These are phyloP conservation scores for Candida succiphila DNA, from an alignment of 805 yeast species.

Conservation along the genomic window DNA sequence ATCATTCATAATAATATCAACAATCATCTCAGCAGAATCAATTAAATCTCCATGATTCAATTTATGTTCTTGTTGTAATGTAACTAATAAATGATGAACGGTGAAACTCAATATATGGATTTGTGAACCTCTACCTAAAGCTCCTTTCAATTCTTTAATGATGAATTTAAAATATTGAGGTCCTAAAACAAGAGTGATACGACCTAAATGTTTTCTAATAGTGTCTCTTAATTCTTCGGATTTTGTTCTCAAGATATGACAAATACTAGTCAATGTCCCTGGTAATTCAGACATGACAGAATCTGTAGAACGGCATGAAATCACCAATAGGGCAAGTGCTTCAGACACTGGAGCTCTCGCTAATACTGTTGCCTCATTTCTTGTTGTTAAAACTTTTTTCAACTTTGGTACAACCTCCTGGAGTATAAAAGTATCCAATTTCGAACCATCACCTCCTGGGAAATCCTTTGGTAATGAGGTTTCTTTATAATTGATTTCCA, in stretches of 20 bases:
- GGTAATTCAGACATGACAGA: conserved; percentile 56
- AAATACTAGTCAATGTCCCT: conserved; percentile 73
- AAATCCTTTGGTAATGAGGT: conserved; percentile 25
- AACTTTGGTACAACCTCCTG: conserved; percentile 54
- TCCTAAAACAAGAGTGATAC: conserved; percentile 58
- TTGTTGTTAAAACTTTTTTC: conserved; percentile 43
- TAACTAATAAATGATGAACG: conserved; percentile 60
- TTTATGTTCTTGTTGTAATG: conserved; percentile 22
- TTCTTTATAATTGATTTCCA: conserved; percentile 7
- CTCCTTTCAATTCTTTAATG: conserved; percentile 65
- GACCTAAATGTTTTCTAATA: conserved; percentile 64
- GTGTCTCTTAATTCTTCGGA: conserved; percentile 85
- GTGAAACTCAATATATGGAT: conserved; percentile 88
- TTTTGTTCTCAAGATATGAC: conserved; percentile 79
- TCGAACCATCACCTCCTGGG: conserved; percentile 24
- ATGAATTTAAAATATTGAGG: conserved; percentile 65
- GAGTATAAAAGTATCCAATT: conserved; percentile 37
- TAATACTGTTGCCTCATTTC: conserved; percentile 73
- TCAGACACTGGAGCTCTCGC: conserved; percentile 74
- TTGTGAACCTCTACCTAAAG: conserved; percentile 84
- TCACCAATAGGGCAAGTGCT: conserved; percentile 59
- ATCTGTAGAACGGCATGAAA: conserved; percentile 51
- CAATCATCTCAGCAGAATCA: conserved; percentile 45
- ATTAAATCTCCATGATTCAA: conserved; percentile 69
- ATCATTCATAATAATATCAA: conserved; percentile 81